phyloP scores from a whole-genome alignment of 2,329 filamentous ascomycete species.

The Ascocoryne sarcoides region DNA sequence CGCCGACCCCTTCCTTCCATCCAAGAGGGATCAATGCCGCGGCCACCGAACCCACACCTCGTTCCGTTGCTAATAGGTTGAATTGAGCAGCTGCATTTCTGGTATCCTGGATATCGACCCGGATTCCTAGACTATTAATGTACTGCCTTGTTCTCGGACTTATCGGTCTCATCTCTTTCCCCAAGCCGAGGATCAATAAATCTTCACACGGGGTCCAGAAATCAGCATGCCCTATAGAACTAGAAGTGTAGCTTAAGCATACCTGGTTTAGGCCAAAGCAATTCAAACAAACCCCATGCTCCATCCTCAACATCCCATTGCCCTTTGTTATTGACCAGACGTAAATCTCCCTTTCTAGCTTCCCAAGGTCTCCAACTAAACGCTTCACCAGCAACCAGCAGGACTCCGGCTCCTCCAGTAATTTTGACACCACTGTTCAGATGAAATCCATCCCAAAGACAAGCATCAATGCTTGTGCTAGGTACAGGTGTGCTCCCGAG shows the following conservation, averaged over 20 bases:
- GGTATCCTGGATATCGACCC: constrained; percentile 84
- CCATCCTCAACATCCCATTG: constrained; percentile 69
- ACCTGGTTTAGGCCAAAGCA: constrained; percentile 88
- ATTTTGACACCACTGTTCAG: constrained; percentile 74
- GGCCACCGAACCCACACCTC: constrained; percentile 76
- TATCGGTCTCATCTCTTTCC: constrained; percentile 64
- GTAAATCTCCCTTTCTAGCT: constrained; percentile 26
- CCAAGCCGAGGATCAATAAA: constrained; percentile 81
- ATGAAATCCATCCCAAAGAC: constrained; percentile 74
- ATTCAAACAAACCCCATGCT: constrained; percentile 64
- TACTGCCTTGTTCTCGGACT: constrained; percentile 63
- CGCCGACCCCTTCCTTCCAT: constrained; percentile 59
- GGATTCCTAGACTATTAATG: constrained; percentile 71
- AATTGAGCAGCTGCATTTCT: constrained; percentile 91
- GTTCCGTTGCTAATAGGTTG: constrained; percentile 89
- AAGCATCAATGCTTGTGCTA: constrained; percentile 75
- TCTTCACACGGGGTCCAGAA: constrained; percentile 46
- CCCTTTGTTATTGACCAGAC: constrained; percentile 63
- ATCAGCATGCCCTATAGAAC: background rate
- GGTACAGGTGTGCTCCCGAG: constrained; percentile 67
- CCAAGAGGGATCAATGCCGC: constrained; percentile 82
- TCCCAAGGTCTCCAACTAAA: constrained; percentile 86
- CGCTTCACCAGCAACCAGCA: constrained; percentile 79
- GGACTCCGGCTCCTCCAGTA: constrained; percentile 57
- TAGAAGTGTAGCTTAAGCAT: constrained; percentile 31